Base-by-base conservation (phyloP, 73 alveolate genomes). In the Paramecium pentaurelia region DNA sequence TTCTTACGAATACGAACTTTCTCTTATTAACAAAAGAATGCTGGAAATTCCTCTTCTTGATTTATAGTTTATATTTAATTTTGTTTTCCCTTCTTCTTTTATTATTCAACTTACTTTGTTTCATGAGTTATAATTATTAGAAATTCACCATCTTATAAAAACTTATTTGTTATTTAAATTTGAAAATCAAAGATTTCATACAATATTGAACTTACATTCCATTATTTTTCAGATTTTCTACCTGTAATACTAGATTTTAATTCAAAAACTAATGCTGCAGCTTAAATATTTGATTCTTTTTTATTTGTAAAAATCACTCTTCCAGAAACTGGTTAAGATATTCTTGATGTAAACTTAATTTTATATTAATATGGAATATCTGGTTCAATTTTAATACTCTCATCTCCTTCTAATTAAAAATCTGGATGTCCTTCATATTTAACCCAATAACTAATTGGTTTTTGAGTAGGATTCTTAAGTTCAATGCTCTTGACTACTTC, bases 251-350 rank as follows among this genome's bases (percentile, higher is more conserved):
- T 97, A 14, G 99, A 97, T 34, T 95, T 94, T 75, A 98, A 90
- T 88, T 98, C 99, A 93, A 97, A 98, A 36, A 98, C 99, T 92
- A 98, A 95, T 1, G 99, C 99, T 4, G 99, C 99, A 2, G 99
- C 99, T 92, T 97, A 97, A 8, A 96, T 96, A 71, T 96, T 96
- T 93, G 99, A 97, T 60, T 98, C 99, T 47, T 96, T 95, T 94
- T 97, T 96, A 71, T 97, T 97, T 6, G 99, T 98, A 89, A 98
- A 98, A 30, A 96, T 97, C 9, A 98, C 93, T 92, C 97, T 97
- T 16, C 99, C 99, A 28, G 95, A 92, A 7, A 97, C 99, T 27
- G 98, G 97, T 7, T 94, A 95, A 5, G 99, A 96, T 44, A 98
- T 95, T 92, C 99, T 85, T 30, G 97, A 77, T 87, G 98, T 96